Evolutionary conservation across 331 rosid genomes (phyloP).

Genomic region (Cucumis variabilis): DNA sequence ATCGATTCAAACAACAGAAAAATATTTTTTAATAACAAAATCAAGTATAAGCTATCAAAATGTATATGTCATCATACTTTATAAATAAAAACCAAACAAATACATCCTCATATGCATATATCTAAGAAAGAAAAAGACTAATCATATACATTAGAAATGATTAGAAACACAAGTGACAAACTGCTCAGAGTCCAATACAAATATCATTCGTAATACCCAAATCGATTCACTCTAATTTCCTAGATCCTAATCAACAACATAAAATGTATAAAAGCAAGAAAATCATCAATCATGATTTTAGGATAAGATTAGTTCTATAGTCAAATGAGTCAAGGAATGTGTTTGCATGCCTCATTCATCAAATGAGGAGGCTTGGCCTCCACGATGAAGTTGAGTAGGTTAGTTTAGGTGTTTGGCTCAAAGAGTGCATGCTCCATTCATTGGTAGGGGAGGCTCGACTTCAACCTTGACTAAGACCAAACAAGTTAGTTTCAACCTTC

Average conservation of each 20-base stretch:
- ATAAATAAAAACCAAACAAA: not conserved
- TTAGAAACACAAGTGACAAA: not conserved
- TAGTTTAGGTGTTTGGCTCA: too few relatives aligned
- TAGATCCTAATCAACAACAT: not conserved
- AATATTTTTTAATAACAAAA: not conserved
- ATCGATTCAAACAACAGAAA: not conserved
- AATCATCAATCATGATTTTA: not conserved
- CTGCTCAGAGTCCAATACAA: not conserved
- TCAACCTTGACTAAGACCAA: too few relatives aligned
- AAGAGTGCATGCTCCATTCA: too few relatives aligned
- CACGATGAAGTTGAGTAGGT: too few relatives aligned
- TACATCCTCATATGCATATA: not conserved
- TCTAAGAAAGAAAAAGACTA: not conserved
- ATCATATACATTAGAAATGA: not conserved
- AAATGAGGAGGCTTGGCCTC: too few relatives aligned
- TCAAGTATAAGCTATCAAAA: not conserved
- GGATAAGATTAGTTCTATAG: too few relatives aligned
- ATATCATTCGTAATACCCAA: not conserved
- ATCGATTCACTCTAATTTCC: too few relatives aligned
- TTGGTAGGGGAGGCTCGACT: too few relatives aligned
- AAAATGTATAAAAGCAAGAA: not conserved
- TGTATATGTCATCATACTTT: not conserved
- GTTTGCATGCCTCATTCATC: too few relatives aligned
- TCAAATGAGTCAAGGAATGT: too few relatives aligned
- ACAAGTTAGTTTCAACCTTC: too few relatives aligned